Conservation (phyloP, 768 basidiomycete species). For the Phallus indusiatus region DNA sequence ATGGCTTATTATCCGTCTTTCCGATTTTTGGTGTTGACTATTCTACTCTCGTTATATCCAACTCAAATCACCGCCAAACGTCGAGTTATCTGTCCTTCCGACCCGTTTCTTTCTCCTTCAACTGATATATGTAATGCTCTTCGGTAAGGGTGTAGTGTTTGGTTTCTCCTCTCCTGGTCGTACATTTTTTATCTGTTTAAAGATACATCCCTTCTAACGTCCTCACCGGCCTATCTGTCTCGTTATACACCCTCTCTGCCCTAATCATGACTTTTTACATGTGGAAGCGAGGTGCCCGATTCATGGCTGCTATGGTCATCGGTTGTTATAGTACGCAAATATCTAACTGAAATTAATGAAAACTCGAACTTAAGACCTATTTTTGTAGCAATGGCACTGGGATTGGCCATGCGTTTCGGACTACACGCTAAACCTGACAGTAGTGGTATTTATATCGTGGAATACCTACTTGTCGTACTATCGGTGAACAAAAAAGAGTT, state of each 20-base stretch:
- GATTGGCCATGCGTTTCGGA: slow-evolving; percentile 47
- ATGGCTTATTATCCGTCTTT: background rate
- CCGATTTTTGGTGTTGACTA: background rate
- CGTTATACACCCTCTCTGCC: slow-evolving; percentile 31
- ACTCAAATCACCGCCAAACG: background rate
- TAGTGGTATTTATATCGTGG: slow-evolving; percentile 40
- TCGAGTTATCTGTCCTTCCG: slow-evolving; percentile 16
- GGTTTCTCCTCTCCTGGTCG: background rate
- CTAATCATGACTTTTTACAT: slow-evolving; percentile 35
- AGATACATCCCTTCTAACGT: slow-evolving; percentile 48
- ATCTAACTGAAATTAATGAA: background rate
- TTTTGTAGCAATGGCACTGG: slow-evolving; percentile 42
- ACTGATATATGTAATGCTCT: slow-evolving; percentile 6
- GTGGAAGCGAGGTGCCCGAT: slow-evolving; percentile 38
- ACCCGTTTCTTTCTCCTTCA: slow-evolving; percentile 28
- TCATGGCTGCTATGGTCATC: slow-evolving; percentile 53
- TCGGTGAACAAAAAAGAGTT: slow-evolving; percentile 29
- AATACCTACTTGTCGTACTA: slow-evolving; percentile 53
- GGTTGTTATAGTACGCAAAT: slow-evolving; percentile 43
- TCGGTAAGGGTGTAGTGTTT: background rate
- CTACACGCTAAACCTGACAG: slow-evolving; percentile 46
- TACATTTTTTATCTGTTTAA: background rate
- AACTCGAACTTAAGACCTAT: background rate
- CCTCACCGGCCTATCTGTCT: slow-evolving; percentile 39
- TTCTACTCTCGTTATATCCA: background rate